phyloP scores from a whole-genome alignment of 2,329 filamentous ascomycete genomes.

The Leptographium wingfieldii region DNA sequence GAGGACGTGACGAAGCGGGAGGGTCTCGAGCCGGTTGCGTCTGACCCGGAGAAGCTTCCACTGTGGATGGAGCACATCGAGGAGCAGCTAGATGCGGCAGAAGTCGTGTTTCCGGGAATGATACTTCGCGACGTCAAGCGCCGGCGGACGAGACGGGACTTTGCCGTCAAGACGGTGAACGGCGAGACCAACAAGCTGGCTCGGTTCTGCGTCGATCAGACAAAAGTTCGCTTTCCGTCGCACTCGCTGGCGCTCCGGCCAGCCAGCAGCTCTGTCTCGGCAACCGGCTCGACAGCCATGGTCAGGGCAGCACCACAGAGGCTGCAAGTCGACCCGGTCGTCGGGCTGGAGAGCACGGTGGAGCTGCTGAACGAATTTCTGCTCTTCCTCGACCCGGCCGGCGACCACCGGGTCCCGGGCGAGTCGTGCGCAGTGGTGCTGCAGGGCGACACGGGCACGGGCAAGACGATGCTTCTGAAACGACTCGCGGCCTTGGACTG shows the following conservation, averaged over 20 bases:
- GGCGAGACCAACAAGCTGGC: slow-evolving; percentile 30
- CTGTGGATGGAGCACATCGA: slow-evolving; percentile 26
- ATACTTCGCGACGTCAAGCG: slow-evolving; percentile 51
- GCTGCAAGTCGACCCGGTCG: slow-evolving; percentile 40
- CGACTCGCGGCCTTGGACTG: slow-evolving; percentile 56
- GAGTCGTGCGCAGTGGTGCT: slow-evolving; percentile 51
- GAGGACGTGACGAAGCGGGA: slow-evolving; percentile 39
- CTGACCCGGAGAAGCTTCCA: slow-evolving; percentile 18
- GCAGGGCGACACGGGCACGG: slow-evolving; percentile 72
- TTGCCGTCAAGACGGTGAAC: slow-evolving; percentile 46
- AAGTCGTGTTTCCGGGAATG: slow-evolving; percentile 58
- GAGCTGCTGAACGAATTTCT: slow-evolving; percentile 55
- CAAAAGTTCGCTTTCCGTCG: slow-evolving; percentile 23
- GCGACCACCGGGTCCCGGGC: slow-evolving; percentile 9
- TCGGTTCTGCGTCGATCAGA: slow-evolving; percentile 23
- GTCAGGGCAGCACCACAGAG: slow-evolving; percentile 4
- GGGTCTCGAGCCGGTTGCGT: slow-evolving; percentile 12
- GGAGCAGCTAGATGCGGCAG: slow-evolving; percentile 30
- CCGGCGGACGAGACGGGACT: slow-evolving; percentile 45
- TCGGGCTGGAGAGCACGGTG: slow-evolving; percentile 55
- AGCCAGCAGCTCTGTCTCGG: not conserved
- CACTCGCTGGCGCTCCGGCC: slow-evolving; percentile 13
- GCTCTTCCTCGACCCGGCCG: slow-evolving; percentile 15
- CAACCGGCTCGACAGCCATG: not conserved
- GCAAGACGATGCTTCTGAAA: slow-evolving; percentile 65